Base-by-base conservation (phyloP, 257 asterid species). In the Euphrasia confusa region DNA sequence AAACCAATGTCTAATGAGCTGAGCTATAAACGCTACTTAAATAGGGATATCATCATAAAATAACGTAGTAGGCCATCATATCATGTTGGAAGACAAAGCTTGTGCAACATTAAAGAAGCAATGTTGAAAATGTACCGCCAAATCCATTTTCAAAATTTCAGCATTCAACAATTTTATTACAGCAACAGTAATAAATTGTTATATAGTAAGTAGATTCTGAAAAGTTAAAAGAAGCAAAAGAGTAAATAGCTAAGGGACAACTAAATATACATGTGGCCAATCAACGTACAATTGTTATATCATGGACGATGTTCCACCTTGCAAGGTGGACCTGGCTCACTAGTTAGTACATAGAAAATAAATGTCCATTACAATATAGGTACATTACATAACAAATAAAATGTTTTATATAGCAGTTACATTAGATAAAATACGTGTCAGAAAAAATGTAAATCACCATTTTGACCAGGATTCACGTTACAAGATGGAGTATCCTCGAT, bases 11-110 rank as follows among this genome's bases (percentile, higher is more conserved):
- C 40, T 35, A 2, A 35, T 7, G 48, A 39, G 6, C 12, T 21
- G 65, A 42, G 52, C 64, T 12, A 52, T 48, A 40, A 14, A 21
- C 40, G 35, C 48, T 68, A 56, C 26, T 55, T 53, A 61, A 59
- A 68, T 62, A 58, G 27, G 58, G 15, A 44, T 8, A 44, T 61
- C 17, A 3, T 27, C 28, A 4, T 17, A 52, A 6, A 32, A 35
- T 7, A 35, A 35, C 7, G 10, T 35, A 6, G 40, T 35, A 35
- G 40, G 9, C 2, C 55, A 73, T 32, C n/a, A 18, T 56, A 48
- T 55, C 37, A 30, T 28, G 59, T 49, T 47, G 37, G 64, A 54
- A 30, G 39, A 48, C 59, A 15, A 60, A 17, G 27, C 32, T 68
- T 35, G 3, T 42, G 55, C 35, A 54, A 35, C 60, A 60, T 59